These are phyloP conservation scores for Alternaria gaisen DNA, from an alignment of 2,329 filamentous ascomycete genomes.

Conservation along the genomic window DNA sequence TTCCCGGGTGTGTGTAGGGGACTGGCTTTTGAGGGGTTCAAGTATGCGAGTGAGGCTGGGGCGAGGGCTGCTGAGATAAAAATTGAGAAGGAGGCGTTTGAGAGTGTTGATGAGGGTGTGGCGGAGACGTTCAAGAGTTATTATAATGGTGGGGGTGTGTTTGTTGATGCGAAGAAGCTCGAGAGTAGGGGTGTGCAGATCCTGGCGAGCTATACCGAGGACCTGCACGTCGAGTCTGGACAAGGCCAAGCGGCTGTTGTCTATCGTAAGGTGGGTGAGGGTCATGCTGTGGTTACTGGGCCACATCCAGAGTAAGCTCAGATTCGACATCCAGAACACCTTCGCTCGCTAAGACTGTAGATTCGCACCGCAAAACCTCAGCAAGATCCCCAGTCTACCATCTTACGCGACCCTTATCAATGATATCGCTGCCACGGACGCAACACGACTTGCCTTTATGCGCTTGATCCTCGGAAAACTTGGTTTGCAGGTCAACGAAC, in stretches of 20 bases:
- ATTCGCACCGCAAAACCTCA: constrained; percentile 82
- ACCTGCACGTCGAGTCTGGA: constrained; percentile 79
- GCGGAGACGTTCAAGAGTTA: constrained; percentile 76
- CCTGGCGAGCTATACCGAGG: constrained; percentile 79
- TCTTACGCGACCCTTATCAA: constrained; percentile 76
- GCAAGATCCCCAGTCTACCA: constrained; percentile 70
- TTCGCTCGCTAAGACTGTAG: constrained; percentile 56
- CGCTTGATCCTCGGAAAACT: constrained; percentile 82
- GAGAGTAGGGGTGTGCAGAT: constrained; percentile 75
- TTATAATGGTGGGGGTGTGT: constrained; percentile 94
- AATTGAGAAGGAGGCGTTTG: constrained; percentile 69
- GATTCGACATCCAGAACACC: no score
- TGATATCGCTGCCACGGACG: constrained; percentile 73
- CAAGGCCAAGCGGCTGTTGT: constrained; percentile 79
- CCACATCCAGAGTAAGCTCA: constrained; percentile 87
- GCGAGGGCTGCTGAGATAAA: constrained; percentile 75
- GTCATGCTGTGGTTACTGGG: constrained; percentile 80
- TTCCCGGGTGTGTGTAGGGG: constrained; percentile 88
- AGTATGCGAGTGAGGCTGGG: constrained; percentile 87
- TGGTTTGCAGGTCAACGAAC: constrained; percentile 78
- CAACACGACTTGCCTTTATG: constrained; percentile 75
- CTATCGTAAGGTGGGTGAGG: constrained; percentile 82
- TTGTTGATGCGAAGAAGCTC: constrained; percentile 77
- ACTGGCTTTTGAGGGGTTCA: constrained; percentile 86
- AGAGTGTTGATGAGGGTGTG: constrained; percentile 56